phyloP scores from a whole-genome alignment of 2,329 filamentous ascomycete genomes.

The Westerdykella aurantiaca region DNA sequence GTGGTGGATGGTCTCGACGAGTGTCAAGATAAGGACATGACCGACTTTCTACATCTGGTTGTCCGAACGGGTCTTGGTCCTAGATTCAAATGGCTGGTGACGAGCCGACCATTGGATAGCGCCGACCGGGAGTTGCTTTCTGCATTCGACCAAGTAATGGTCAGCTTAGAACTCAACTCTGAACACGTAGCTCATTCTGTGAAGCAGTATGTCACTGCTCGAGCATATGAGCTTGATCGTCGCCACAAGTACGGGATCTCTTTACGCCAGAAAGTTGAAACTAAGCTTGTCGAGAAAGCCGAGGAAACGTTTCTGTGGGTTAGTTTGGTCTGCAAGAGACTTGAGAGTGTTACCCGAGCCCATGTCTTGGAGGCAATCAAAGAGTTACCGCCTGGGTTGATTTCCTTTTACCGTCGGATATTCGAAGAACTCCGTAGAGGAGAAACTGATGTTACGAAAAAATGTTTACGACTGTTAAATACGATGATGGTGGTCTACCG shows the following conservation, averaged over 20 bases:
- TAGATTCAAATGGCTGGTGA: conserved; percentile 41
- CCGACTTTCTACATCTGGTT: conserved; percentile 25
- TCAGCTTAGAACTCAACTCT: conserved; percentile 26
- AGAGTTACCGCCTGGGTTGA: too few species aligned
- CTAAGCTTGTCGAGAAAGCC: conserved; percentile 24
- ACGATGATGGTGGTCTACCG: too few species aligned
- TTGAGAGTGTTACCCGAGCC: conserved; percentile 10
- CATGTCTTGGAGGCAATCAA: too few species aligned
- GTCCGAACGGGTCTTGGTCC: conserved; percentile 16
- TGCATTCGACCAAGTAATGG: conserved; percentile 25
- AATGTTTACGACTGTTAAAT: too few species aligned
- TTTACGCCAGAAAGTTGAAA: neutral
- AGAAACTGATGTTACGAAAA: too few species aligned
- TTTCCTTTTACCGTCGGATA: too few species aligned
- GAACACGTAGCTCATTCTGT: conserved; percentile 29
- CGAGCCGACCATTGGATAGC: conserved; percentile 38
- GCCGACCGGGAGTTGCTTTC: neutral
- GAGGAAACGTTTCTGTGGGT: conserved; percentile 43
- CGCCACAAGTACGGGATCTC: conserved; percentile 3
- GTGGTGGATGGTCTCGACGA: conserved; percentile 46
- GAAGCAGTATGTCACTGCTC: conserved; percentile 30
- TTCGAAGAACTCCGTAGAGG: too few species aligned
- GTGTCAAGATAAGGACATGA: conserved; percentile 20
- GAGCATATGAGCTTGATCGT: conserved; percentile 14
- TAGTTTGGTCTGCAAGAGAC: conserved; percentile 35